Percentiles rank a stretch among this genome's conserved stretches.
These are phyloP conservation scores for Volvariella volvacea DNA, from an alignment of 1,284 basidiomycete genomes.

Conservation along the genomic window DNA sequence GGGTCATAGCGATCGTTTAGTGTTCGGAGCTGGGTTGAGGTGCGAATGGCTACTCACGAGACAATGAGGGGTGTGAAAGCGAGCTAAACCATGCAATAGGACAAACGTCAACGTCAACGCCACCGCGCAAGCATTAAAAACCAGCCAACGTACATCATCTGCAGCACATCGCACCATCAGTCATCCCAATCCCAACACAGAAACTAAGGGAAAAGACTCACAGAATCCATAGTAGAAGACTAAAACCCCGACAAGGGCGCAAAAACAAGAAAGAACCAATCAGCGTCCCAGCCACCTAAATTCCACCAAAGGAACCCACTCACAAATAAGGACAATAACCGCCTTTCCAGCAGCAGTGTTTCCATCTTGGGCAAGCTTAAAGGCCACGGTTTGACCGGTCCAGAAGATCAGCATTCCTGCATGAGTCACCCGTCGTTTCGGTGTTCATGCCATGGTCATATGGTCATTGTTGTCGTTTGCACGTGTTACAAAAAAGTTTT, in stretches of 20 bases:
- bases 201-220: not conserved
- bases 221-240: conserved; percentile 1
- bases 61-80: conserved; percentile 73
- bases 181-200: no score
- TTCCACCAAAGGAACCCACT: no score
- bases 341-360: conserved; percentile 27
- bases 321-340: conserved; percentile 40
- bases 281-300: no score
- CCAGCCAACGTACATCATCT: not conserved
- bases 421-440: no score
- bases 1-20: not conserved
- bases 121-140: not conserved
- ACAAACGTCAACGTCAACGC: conserved; percentile 7
- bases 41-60: conserved; percentile 36
- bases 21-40: not conserved
- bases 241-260: not conserved
- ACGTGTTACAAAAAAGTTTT: no score
- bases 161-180: no score
- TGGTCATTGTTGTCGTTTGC: no score
- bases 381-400: conserved; percentile 23
- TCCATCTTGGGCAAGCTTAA: conserved; percentile 6
- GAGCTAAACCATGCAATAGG: no score
- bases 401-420: conserved; percentile 26
- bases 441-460: no score
- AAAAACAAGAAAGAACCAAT: not conserved